Base-by-base conservation (phyloP, 192 early-diverging fungal species). In the Linnemannia hyalina region DNA sequence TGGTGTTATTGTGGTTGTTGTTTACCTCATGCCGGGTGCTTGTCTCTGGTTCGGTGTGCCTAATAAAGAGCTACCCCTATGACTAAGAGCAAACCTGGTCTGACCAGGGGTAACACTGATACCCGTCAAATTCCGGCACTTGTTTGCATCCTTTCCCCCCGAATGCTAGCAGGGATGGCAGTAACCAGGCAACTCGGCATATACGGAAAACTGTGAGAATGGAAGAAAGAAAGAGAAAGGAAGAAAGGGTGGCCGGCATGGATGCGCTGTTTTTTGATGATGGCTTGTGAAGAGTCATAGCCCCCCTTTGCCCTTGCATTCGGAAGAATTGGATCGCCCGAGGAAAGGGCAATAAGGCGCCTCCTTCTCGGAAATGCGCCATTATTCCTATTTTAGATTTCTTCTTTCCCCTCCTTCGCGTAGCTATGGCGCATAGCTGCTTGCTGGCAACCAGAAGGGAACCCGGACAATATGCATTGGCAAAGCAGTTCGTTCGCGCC, bases 251-350 rank as follows among this genome's bases (percentile, higher is more conserved):
- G 13, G 13, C 60, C 60, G 32, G 60, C 60, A 65, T 65, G 60
- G 60, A 65, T 65, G 60, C 60, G 60, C 26, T 32, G 49, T 52
- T 32, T 65, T 60, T 65, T 65, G 22, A 57, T 1, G n/a, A 23
- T 57, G 22, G 23, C 55, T 57, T 65, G 8, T 65, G 29, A 29
- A 65, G 60, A 65, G 60, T 65, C 60, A 65, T 65, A 9, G 49
- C 29, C 26, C 29, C 9, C 1, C 8, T 40, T 9, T 13, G 11
- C 60, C 26, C 11, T 32, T 23, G 13, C 32, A 15, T 18, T 65
- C 60, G 60, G 60, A 65, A 65, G 60, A 65, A 65, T 65, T 65
- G 60, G 60, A 65, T 65, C 60, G 60, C 60, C 60, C 60, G 60
- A 63, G 29, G 26, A 65, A 15, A 13, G 23, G 29, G 60, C 29